Evolutionary conservation across 164 flowering plant genomes (phyloP).

Genomic region (Cinnamomum chago): DNA sequence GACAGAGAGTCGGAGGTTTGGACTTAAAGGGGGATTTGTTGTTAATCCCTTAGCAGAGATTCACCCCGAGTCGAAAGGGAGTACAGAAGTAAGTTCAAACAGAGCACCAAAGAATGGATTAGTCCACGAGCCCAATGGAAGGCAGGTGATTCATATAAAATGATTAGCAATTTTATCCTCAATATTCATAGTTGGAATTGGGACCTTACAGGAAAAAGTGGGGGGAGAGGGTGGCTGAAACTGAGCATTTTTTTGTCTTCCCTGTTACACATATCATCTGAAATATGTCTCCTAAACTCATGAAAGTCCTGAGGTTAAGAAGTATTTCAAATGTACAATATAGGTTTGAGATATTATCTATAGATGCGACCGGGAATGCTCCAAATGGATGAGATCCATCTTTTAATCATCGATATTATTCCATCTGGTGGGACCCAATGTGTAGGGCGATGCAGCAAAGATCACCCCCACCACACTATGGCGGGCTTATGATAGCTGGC

Average conservation of each 20-base stretch:
- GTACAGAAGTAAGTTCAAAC: slow-evolving; percentile 23
- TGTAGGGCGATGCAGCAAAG: neutral
- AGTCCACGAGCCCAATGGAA: slow-evolving; percentile 16
- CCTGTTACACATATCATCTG: neutral
- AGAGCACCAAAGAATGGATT: slow-evolving; percentile 17
- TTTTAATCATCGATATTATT: neutral
- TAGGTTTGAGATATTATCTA: too few relatives aligned
- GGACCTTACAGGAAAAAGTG: neutral
- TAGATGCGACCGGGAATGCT: neutral
- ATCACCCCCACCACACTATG: neutral
- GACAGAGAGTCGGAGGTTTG: slow-evolving; percentile 41
- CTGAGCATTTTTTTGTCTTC: too few relatives aligned
- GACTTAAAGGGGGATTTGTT: slow-evolving; percentile 48
- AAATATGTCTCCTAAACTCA: neutral
- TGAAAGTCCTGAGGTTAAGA: neutral
- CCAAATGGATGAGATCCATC: neutral
- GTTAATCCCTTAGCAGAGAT: slow-evolving; percentile 80
- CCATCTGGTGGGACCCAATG: neutral
- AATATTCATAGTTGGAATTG: too few relatives aligned
- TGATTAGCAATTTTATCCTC: neutral
- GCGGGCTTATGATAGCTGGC: neutral
- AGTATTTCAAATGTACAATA: neutral
- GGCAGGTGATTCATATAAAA: slow-evolving; percentile 23
- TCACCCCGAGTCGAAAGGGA: slow-evolving; percentile 29
- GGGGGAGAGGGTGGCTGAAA: too few relatives aligned